Evolutionary conservation across 2,329 filamentous ascomycete species (phyloP).

Genomic region (Acephala macrosclerotiorum): DNA sequence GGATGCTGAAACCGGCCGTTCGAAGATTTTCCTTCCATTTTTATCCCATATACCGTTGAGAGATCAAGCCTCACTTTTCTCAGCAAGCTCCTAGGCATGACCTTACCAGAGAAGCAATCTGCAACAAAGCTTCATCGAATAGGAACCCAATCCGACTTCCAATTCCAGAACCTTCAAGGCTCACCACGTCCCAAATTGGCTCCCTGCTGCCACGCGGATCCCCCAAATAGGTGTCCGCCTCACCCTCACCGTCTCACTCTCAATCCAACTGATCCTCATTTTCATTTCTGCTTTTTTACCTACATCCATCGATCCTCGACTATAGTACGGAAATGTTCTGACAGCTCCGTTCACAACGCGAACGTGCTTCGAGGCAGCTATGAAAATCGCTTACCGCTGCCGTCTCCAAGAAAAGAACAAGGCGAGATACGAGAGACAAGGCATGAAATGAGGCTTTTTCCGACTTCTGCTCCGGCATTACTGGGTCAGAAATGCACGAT

Average conservation of each 20-base stretch:
- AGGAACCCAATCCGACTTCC: neutral
- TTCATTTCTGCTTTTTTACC: neutral
- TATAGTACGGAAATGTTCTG: neutral
- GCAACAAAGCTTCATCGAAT: neutral
- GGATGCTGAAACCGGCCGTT: conserved; percentile 1
- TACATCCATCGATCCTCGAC: neutral
- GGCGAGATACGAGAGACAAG: neutral
- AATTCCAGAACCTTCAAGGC: neutral
- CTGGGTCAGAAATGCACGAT: neutral
- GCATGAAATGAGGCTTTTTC: neutral
- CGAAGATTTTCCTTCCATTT: neutral
- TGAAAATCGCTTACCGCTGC: neutral
- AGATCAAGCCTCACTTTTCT: neutral
- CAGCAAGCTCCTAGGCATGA: neutral
- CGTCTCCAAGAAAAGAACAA: neutral
- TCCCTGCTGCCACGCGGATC: neutral
- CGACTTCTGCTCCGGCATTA: neutral
- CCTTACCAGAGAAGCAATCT: neutral
- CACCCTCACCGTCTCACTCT: conserved; percentile 1
- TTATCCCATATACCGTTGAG: neutral
- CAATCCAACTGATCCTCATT: neutral
- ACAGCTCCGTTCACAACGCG: neutral
- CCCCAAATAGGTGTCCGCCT: neutral
- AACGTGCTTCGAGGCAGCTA: neutral
- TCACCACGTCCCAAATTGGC: neutral